Conservation (phyloP, 257 asterid species). For the Euphrasia confusa region DNA sequence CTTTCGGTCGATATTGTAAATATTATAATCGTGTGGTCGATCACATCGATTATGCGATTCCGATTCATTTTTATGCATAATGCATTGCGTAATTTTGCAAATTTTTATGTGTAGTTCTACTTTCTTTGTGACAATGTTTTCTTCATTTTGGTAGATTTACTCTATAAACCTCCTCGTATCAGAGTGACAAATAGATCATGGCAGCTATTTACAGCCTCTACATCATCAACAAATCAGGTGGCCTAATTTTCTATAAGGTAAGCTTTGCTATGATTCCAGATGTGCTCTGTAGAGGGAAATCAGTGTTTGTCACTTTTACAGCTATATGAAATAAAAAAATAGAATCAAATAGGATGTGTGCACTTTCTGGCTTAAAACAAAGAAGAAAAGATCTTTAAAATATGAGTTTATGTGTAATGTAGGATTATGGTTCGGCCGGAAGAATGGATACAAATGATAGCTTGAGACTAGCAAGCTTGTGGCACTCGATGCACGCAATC, state of each 20-base stretch:
- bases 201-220: slow-evolving; percentile 88
- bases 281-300: no score
- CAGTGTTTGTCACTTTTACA: no score
- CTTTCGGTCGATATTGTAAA: background rate
- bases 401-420: background rate
- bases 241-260: slow-evolving; percentile 86
- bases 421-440: slow-evolving; percentile 91
- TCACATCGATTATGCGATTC: background rate
- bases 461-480: slow-evolving; percentile 86
- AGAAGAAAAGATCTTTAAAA: background rate
- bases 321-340: no score
- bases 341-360: no score
- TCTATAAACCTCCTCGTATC: slow-evolving; percentile 16
- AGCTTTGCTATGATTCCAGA: background rate
- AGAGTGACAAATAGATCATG: slow-evolving; percentile 33
- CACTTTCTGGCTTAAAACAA: background rate
- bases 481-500: slow-evolving; percentile 99
- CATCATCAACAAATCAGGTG: slow-evolving; percentile 94
- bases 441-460: slow-evolving; percentile 92
- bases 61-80: background rate
- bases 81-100: background rate
- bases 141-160: slow-evolving; percentile 3
- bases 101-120: no score
- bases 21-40: no score
- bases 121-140: no score